Conservation (phyloP, 2,329 filamentous ascomycete species). For the Keithomyces neogunnii region DNA sequence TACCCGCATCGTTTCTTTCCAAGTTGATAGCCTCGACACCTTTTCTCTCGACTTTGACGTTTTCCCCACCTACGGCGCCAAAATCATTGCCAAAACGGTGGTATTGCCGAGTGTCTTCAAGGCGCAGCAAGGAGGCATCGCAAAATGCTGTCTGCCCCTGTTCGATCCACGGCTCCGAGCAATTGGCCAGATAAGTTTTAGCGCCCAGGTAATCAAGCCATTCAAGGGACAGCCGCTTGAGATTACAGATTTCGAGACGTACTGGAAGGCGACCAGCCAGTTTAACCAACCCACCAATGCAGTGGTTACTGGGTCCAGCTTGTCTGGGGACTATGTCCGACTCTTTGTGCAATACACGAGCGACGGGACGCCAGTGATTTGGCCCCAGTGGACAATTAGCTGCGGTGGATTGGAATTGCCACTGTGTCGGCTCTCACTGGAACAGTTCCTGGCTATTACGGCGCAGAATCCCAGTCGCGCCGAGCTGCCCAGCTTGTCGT, state of each 20-base stretch:
- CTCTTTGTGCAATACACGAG: conserved; percentile 87
- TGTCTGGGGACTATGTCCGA: conserved; percentile 91
- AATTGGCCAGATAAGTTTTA: conserved; percentile 90
- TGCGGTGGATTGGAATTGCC: conserved; percentile 74
- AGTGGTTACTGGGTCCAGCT: conserved; percentile 86
- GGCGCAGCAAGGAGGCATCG: conserved; percentile 57
- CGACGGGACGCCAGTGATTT: conserved; percentile 79
- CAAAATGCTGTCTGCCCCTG: conserved; percentile 74
- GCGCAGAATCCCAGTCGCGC: conserved; percentile 31
- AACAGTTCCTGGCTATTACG: conserved; percentile 56
- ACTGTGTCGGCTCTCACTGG: conserved; percentile 67
- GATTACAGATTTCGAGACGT: conserved; percentile 96
- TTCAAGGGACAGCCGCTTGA: conserved; percentile 88
- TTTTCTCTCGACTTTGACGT: conserved; percentile 97
- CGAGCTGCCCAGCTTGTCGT: conserved; percentile 33
- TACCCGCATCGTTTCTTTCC: conserved; percentile 86
- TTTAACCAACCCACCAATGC: conserved; percentile 72
- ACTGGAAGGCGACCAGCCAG: conserved; percentile 98
- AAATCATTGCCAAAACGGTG: conserved; percentile 93
- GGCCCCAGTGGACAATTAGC: conserved; percentile 73
- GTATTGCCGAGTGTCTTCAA: conserved; percentile 83
- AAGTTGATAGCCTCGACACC: conserved; percentile 85
- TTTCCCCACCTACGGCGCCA: conserved; percentile 93
- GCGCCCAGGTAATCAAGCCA: conserved; percentile 92
- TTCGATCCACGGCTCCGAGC: conserved; percentile 87